phyloP scores from a whole-genome alignment of 2,329 filamentous ascomycete genomes.

The Fusarium pseudoanthophilum region DNA sequence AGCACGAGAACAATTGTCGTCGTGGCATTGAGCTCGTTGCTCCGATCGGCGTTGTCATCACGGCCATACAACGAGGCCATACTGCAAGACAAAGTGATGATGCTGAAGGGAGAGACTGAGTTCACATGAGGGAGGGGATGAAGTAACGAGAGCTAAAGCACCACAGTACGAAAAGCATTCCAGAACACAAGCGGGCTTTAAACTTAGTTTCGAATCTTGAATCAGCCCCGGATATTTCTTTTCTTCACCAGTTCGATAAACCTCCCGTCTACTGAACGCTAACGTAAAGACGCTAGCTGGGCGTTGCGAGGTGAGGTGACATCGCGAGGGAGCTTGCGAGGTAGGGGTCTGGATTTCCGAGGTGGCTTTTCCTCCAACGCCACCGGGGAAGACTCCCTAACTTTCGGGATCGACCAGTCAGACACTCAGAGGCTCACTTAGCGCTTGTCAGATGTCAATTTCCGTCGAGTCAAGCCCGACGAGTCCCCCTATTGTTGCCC shows the following conservation, averaged over 20 bases:
- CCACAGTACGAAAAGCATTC: neutral
- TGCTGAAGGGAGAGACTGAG: neutral
- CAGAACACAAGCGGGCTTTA: neutral
- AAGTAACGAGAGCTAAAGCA: neutral
- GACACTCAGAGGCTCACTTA: neutral
- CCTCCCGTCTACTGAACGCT: neutral
- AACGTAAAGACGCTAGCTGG: neutral
- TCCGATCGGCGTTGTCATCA: neutral
- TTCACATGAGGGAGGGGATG: neutral
- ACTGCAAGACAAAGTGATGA: neutral
- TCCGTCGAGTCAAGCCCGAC: neutral
- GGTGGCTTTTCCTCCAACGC: neutral
- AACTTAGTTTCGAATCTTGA: neutral
- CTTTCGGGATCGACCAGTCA: neutral
- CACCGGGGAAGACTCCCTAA: neutral
- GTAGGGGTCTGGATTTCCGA: neutral
- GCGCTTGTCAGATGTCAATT: neutral
- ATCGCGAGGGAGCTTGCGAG: neutral
- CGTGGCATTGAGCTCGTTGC: constrained; percentile 5
- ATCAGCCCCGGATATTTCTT: neutral
- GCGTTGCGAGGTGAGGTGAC: neutral
- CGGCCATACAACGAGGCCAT: neutral
- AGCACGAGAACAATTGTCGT: constrained; percentile 18
- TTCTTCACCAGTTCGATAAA: neutral
- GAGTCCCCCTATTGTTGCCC: neutral